Evolutionary conservation across 2,329 filamentous ascomycete genomes (phyloP).

Genomic region (Ophiosphaerella herpotricha): DNA sequence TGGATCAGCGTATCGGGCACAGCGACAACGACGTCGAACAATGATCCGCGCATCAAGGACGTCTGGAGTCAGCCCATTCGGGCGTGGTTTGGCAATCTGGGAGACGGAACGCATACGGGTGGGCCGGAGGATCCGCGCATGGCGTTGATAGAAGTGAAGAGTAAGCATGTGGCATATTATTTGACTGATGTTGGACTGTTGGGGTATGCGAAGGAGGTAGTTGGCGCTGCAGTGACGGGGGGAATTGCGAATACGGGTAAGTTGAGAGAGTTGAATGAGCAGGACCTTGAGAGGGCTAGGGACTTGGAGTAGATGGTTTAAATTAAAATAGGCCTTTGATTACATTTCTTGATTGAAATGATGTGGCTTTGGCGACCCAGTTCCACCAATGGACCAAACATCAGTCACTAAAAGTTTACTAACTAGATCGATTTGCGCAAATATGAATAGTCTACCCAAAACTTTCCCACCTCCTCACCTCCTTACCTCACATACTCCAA

Average conservation of each 20-base stretch:
- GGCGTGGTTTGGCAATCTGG: constrained; percentile 58
- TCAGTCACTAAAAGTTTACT: no score
- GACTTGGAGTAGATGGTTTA: constrained; percentile 18
- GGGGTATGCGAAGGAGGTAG: constrained; percentile 49
- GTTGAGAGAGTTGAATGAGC: constrained; percentile 55
- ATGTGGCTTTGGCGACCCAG: no score
- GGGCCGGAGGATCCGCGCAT: constrained; percentile 54
- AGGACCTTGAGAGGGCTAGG: constrained; percentile 51
- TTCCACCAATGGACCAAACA: no score
- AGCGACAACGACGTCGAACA: constrained; percentile 47
- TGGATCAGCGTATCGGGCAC: constrained; percentile 55
- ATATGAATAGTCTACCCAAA: no score
- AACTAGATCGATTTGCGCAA: no score
- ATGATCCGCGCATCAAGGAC: constrained; percentile 56
- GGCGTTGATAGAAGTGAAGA: constrained; percentile 47
- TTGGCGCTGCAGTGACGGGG: constrained; percentile 12
- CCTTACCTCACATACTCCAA: constrained; percentile 8
- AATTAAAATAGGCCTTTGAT: no score
- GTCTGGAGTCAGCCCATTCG: constrained; percentile 46
- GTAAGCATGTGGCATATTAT: constrained; percentile 48
- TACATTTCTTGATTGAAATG: no score
- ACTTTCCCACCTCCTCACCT: not conserved
- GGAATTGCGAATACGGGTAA: constrained; percentile 46
- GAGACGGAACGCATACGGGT: constrained; percentile 55
- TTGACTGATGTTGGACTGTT: constrained; percentile 39